Base-by-base conservation (phyloP, 257 asterid genomes). In the Dorcoceras hygrometricum region DNA sequence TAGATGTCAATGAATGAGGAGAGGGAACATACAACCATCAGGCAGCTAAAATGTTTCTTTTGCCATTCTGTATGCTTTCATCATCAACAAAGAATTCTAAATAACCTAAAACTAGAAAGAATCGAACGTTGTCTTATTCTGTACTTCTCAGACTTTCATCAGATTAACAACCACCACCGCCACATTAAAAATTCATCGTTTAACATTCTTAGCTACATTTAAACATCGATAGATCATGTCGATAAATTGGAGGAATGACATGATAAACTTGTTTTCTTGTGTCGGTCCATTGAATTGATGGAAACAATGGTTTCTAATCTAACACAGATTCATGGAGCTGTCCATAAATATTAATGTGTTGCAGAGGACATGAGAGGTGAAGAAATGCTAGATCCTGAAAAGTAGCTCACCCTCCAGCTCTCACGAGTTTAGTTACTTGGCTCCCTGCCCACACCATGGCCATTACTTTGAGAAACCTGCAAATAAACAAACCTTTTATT, bases 361-460 rank as follows among this genome's bases (percentile, higher is more conserved):
- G n/a, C n/a, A 39, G 19, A 39, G 19, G 39, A 14, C 46, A 36
- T 11, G 46, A 8, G 46, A 32, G 46, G 16, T 14, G 50, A 39
- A 39, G 50, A 60, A 73, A 76, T 67, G 58, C 22, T 50, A 66
- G 59, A 48, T 39, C 39, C 34, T 26, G 63, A 27, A 26, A n/a
- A 73, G 64, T 58, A 63, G 75, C 91, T 83, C 79, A 91, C 96
- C 98, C 97, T 71, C 88, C 98, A 71, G 98, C 98, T 79, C 96
- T 75, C n/a, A 79, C 39, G 69, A 89, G 82, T 82, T 92, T 92
- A 12, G 98, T 92, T 58, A 89, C 97, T 83, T 92, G 98, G 81
- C 98, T 92, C 63, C 98, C 96, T 59, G 98, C 98, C 98, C 97
- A 92, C 65, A 92, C 98, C 97, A 92, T 87, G 76, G 89, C 98